These are phyloP conservation scores for Hirschioporus abietinus DNA, from an alignment of 768 basidiomycete genomes.

Conservation along the genomic window DNA sequence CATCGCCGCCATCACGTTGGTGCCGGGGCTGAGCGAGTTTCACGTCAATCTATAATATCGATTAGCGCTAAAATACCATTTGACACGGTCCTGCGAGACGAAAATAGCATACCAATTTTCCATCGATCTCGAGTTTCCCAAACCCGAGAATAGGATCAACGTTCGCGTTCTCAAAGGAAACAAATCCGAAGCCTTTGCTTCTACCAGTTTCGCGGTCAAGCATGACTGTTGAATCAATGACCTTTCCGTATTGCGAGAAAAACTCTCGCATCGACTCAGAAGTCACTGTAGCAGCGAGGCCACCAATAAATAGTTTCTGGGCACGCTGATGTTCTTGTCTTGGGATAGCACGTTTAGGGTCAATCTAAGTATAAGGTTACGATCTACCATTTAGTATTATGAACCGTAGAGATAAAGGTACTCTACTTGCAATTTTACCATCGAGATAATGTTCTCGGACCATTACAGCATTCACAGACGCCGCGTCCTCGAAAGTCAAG, in stretches of 20 bases:
- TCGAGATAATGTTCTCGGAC: constrained; percentile 91
- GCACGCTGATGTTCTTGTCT: constrained; percentile 91
- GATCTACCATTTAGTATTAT: constrained; percentile 5
- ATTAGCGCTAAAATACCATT: constrained; percentile 3
- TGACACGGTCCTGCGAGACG: neutral
- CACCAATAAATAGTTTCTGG: constrained; percentile 95
- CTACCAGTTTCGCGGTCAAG: constrained; percentile 91
- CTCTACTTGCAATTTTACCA: constrained; percentile 84
- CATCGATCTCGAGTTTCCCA: constrained; percentile 88
- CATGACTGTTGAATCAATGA: constrained; percentile 99
- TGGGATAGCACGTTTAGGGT: constrained; percentile 98
- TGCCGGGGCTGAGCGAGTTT: constrained; percentile 92
- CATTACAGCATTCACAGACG: constrained; percentile 94
- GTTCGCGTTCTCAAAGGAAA: constrained; percentile 90
- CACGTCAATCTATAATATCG: constrained; percentile 75
- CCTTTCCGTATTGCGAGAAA: constrained; percentile 91
- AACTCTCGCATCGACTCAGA: constrained; percentile 91
- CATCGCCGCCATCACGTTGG: constrained; percentile 52
- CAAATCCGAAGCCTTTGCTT: constrained; percentile 97
- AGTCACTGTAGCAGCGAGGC: constrained; percentile 86
- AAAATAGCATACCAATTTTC: constrained; percentile 72
- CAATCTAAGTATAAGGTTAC: constrained; percentile 58
- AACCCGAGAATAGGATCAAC: constrained; percentile 86
- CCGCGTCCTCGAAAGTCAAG: constrained; percentile 89
- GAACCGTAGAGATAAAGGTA: constrained; percentile 9